These are phyloP conservation scores for Penicillium sp. DNA, from an alignment of 2,329 filamentous ascomycete genomes.

Conservation along the genomic window DNA sequence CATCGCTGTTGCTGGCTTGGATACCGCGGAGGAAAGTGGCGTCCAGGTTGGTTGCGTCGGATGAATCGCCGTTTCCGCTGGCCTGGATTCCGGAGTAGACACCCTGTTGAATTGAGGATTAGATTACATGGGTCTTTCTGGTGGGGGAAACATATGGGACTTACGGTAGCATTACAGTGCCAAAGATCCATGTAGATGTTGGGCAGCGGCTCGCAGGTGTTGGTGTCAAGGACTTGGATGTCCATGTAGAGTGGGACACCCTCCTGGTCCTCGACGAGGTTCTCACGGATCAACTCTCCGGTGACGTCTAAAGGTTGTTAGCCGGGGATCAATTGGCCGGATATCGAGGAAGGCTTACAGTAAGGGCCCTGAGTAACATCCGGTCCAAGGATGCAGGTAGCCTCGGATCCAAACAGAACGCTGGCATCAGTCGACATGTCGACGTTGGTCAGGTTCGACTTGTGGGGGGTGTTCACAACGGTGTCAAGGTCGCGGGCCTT, in stretches of 20 bases:
- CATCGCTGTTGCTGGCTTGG: conserved; percentile 43
- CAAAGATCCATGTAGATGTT: conserved; percentile 41
- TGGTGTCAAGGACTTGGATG: conserved; percentile 43
- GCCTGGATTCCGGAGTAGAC: conserved; percentile 43
- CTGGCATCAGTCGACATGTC: conserved; percentile 23
- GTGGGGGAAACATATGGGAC: neutral
- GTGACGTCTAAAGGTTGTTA: conserved; percentile 28
- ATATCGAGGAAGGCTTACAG: conserved; percentile 30
- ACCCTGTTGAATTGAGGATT: conserved; percentile 23
- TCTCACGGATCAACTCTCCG: conserved; percentile 41
- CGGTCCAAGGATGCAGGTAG: conserved; percentile 53
- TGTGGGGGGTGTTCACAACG: conserved; percentile 40
- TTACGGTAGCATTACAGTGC: conserved; percentile 44
- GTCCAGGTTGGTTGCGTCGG: conserved; percentile 43
- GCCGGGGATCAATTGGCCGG: neutral
- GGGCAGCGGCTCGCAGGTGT: conserved; percentile 43
- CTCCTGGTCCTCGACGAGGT: conserved; percentile 37
- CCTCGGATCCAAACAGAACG: conserved; percentile 32
- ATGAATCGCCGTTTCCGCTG: conserved; percentile 37
- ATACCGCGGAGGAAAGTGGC: conserved; percentile 49
- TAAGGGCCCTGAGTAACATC: conserved; percentile 58
- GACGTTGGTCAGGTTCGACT: conserved; percentile 34
- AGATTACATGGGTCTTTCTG: neutral
- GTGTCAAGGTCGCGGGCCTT: conserved; percentile 38
- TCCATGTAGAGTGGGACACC: conserved; percentile 45